Conservation (phyloP, 2,329 filamentous ascomycete genomes). For the Botrytis hyacinthi region DNA sequence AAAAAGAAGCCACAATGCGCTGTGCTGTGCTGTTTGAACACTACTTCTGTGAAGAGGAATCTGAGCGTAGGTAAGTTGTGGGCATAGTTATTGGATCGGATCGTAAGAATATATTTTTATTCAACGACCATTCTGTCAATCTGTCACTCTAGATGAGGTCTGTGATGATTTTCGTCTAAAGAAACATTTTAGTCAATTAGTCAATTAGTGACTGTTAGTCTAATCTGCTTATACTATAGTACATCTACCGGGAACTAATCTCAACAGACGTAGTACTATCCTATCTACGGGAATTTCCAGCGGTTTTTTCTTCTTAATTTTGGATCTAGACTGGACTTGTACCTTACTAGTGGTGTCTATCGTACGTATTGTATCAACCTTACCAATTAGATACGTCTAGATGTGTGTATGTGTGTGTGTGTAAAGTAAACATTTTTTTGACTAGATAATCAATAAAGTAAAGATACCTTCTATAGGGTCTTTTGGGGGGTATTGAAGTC, state of each 20-base stretch:
- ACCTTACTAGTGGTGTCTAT: not conserved
- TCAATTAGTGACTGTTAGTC: not conserved
- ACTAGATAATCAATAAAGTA: not conserved
- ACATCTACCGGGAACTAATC: slow-evolving; percentile 10
- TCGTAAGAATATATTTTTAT: not conserved
- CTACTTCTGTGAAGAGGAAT: not conserved
- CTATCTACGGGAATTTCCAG: not conserved
- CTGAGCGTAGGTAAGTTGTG: not conserved
- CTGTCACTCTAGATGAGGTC: slow-evolving; percentile 10
- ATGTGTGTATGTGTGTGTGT: not conserved
- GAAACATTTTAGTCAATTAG: slow-evolving; percentile 2
- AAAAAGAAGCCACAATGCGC: slow-evolving; percentile 9
- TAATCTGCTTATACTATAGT: not conserved
- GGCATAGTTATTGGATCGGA: not conserved
- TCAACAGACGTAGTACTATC: not conserved
- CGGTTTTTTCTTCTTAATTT: not conserved
- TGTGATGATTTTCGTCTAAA: slow-evolving; percentile 9
- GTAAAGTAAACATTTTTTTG: not conserved
- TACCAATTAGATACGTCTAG: not conserved
- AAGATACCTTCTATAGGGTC: not conserved
- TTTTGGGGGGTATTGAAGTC: slow-evolving; percentile 12
- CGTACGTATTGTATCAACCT: not conserved
- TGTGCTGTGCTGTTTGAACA: not conserved
- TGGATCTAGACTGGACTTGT: not conserved
- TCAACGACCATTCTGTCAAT: slow-evolving; percentile 4